Evolutionary conservation across 345 rosid species (phyloP).

Genomic region (Brassica nigra): DNA sequence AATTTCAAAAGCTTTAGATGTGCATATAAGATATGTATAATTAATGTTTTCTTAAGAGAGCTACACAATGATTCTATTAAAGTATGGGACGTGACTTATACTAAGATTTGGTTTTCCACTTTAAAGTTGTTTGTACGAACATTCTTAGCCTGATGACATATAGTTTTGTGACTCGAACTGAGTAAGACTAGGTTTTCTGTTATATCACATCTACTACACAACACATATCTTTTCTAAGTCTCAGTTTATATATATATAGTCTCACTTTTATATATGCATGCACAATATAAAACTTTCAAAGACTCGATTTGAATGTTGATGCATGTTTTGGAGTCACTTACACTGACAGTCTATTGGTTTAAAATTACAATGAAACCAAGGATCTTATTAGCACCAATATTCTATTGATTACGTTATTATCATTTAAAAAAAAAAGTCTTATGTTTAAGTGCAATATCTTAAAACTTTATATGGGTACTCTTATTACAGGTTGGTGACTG

Average conservation of each 20-base stretch:
- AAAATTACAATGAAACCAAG: not conserved
- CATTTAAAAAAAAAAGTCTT: not conserved
- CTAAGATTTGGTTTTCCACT: constrained; percentile 16
- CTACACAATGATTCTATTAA: constrained; percentile 6
- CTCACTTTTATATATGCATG: not conserved
- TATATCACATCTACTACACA: constrained; percentile 14
- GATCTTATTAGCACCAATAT: not conserved
- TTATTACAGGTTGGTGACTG: constrained; percentile 44
- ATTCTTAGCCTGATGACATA: constrained; percentile 13
- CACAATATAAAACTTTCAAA: not conserved
- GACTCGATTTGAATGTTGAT: not conserved
- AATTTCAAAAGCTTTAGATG: not conserved
- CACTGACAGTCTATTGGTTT: not conserved
- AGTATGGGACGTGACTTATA: constrained; percentile 15
- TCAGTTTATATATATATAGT: not conserved
- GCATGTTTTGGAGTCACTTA: not conserved
- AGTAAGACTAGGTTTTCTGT: constrained; percentile 17
- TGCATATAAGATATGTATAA: not conserved
- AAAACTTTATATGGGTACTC: not conserved
- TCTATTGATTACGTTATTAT: not conserved
- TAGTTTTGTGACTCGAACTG: constrained; percentile 8
- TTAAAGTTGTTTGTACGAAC: constrained; percentile 23
- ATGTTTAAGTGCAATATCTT: not conserved
- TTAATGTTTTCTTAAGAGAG: not conserved
- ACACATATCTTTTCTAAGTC: not conserved